phyloP scores from a whole-genome alignment of 1,284 basidiomycete genomes.

The Cutaneotrichosporon sp. region DNA sequence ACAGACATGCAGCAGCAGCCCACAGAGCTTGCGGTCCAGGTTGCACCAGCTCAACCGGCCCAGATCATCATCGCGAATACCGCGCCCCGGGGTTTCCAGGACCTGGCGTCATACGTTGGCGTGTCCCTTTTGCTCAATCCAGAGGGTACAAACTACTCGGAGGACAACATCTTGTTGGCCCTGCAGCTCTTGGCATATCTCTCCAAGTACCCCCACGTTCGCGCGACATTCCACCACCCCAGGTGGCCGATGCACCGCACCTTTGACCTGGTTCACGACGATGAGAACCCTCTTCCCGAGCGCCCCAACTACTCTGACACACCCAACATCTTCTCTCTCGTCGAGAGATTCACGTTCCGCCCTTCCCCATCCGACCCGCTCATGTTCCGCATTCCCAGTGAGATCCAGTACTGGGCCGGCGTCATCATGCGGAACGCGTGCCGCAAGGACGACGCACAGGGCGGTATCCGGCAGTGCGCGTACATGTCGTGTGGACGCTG shows the following conservation, averaged over 20 bases:
- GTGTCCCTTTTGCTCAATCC: slow-evolving; percentile 43
- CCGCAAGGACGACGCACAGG: slow-evolving; percentile 87
- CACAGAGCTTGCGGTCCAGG: slow-evolving; percentile 25
- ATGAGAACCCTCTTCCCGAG: slow-evolving; percentile 42
- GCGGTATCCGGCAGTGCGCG: slow-evolving; percentile 95
- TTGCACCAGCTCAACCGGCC: slow-evolving; percentile 28
- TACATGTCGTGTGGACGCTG: slow-evolving; percentile 96
- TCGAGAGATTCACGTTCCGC: slow-evolving; percentile 93
- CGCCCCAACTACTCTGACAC: slow-evolving; percentile 50
- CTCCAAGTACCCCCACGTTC: slow-evolving; percentile 95
- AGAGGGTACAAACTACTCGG: slow-evolving; percentile 66
- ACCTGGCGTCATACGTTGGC: slow-evolving; percentile 49
- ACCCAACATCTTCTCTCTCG: slow-evolving; percentile 91
- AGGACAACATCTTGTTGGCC: slow-evolving; percentile 89
- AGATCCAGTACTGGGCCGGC: slow-evolving; percentile 99
- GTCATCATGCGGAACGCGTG: slow-evolving; percentile 99
- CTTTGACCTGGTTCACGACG: slow-evolving; percentile 43
- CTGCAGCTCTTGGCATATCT: slow-evolving; percentile 93
- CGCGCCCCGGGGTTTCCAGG: slow-evolving; percentile 52
- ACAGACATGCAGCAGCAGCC: slow-evolving; percentile 25
- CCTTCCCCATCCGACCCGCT: slow-evolving; percentile 76
- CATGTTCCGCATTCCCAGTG: slow-evolving; percentile 72
- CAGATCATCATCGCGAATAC: slow-evolving; percentile 53
- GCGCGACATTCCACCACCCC: slow-evolving; percentile 91
- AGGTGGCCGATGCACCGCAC: slow-evolving; percentile 57